Evolutionary conservation across 164 flowering plant species (phyloP), one percentile per base, ranked within the genome.

Genomic region (Dillenia turbinata): DNA sequence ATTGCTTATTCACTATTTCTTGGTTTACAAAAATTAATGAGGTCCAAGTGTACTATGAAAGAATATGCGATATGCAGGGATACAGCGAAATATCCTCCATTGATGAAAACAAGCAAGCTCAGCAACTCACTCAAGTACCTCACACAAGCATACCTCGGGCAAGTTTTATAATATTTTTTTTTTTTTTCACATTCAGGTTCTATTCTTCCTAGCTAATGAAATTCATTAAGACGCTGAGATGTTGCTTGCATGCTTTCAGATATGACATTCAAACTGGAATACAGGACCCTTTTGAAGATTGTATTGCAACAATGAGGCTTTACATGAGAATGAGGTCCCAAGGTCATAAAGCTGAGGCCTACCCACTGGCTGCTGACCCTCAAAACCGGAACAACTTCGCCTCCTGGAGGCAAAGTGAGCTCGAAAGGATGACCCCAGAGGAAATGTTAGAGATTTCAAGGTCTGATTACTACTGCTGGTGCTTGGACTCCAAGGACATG

Each of bases 81-180:
- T 63, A 88, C 90, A 10, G 94, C 98, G 61, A 83, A 88, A 72
- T 90, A 88, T 69, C 93, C 94, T 56, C 94, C 98, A 53, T 62
- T 93, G 79, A 81, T 90, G 97, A 90, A 90, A 72, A 85, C 98
- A 66, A 88, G 92, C 88, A 90, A 90, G 85, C 88, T 90, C 47
- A 88, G 97, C 82, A 90, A 93, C 79, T 83, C 98, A 13, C 85
- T 90, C 69, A 90, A 88, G 76, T 88, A 86, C 74, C 78, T 92
- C 13, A 78, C 92, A 44, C 92, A 82, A 71, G 79, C 90, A 60
- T 88, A 88, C 67, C 85, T 86, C 8, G 98, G 98, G 94, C 66
- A 78, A 75, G 79, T 74, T 50, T 11, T 67, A 12, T 16, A 50
- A 46, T 45, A 5, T 13, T 5, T 56, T 22, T 55, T 26, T 43